Conservation (phyloP, 2,329 filamentous ascomycete genomes). For the Lachnellula occidentalis region DNA sequence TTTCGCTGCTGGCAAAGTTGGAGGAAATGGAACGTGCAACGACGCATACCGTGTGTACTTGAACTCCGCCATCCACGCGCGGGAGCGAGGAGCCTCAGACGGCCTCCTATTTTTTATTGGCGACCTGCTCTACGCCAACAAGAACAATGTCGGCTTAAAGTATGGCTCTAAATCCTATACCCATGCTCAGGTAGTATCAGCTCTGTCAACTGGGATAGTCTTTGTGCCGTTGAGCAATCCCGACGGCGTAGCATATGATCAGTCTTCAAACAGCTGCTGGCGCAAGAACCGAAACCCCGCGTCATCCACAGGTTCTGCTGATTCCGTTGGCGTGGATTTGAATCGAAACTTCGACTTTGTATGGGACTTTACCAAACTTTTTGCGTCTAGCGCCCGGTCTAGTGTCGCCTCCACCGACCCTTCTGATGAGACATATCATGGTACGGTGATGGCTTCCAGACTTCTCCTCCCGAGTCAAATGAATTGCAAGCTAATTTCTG, state of each 20-base stretch:
- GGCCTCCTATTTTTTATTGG: slow-evolving; percentile 52
- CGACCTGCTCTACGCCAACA: slow-evolving; percentile 49
- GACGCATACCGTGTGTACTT: slow-evolving; percentile 45
- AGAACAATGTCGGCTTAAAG: slow-evolving; percentile 42
- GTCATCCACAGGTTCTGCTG: slow-evolving; percentile 28
- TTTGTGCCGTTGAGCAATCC: slow-evolving; percentile 49
- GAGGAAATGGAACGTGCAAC: slow-evolving; percentile 37
- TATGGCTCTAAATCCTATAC: slow-evolving; percentile 50
- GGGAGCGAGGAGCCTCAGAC: slow-evolving; percentile 53
- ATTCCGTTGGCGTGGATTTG: slow-evolving; percentile 43
- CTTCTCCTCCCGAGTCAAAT: neutral
- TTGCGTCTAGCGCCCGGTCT: slow-evolving; percentile 35
- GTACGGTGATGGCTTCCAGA: slow-evolving; percentile 5
- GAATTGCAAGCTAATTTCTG: slow-evolving; percentile 1
- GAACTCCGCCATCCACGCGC: slow-evolving; percentile 49
- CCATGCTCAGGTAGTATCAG: slow-evolving; percentile 44
- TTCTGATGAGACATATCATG: slow-evolving; percentile 42
- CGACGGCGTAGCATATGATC: slow-evolving; percentile 48
- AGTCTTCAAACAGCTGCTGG: slow-evolving; percentile 46
- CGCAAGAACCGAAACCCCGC: slow-evolving; percentile 50
- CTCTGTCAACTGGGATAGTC: slow-evolving; percentile 48
- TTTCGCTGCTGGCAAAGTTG: slow-evolving; percentile 38
- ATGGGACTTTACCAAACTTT: slow-evolving; percentile 45
- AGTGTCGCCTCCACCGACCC: slow-evolving; percentile 39
- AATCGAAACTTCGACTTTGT: slow-evolving; percentile 55